Evolutionary conservation across 805 yeast genomes (phyloP).

Genomic region (Vanderwaltozyma verrucispora): DNA sequence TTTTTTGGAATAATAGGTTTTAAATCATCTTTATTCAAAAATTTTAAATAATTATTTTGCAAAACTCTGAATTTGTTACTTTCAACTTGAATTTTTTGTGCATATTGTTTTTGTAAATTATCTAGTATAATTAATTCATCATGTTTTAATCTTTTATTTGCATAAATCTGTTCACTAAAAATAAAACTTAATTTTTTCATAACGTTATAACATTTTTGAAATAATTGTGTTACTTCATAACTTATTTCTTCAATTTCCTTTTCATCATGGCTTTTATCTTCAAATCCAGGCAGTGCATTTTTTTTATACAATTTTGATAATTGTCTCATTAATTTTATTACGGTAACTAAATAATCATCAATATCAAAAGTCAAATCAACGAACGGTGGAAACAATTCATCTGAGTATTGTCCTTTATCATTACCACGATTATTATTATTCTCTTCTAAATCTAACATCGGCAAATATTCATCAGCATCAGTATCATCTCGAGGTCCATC

Average conservation of each 20-base stretch:
- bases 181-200: slow-evolving; percentile 55
- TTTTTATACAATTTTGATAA: slow-evolving; percentile 66
- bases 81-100: slow-evolving; percentile 69
- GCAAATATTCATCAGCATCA: slow-evolving; percentile 23
- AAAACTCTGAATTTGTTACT: slow-evolving; percentile 73
- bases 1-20: slow-evolving; percentile 32
- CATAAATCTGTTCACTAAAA: slow-evolving; percentile 29
- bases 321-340: slow-evolving; percentile 45
- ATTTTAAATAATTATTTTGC: slow-evolving; percentile 82
- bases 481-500: slow-evolving; percentile 21
- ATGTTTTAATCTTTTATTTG: slow-evolving; percentile 26
- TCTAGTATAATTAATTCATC: slow-evolving; percentile 57
- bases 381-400: slow-evolving; percentile 66
- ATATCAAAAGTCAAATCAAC: slow-evolving; percentile 64
- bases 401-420: slow-evolving; percentile 44
- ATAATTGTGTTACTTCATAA: slow-evolving; percentile 58
- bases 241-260: slow-evolving; percentile 70
- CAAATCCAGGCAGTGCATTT: slow-evolving; percentile 78
- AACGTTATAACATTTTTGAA: slow-evolving; percentile 68
- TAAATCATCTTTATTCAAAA: slow-evolving; percentile 70
- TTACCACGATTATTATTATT: background rate
- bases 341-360: slow-evolving; percentile 47
- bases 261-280: slow-evolving; percentile 69
- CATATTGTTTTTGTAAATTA: slow-evolving; percentile 77
- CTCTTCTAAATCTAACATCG: slow-evolving; percentile 16